A percentile compares a stretch with the other conserved stretches of the same genome.
Conservation (phyloP, 768 basidiomycete genomes). For the Boletus pseudopeckii region DNA sequence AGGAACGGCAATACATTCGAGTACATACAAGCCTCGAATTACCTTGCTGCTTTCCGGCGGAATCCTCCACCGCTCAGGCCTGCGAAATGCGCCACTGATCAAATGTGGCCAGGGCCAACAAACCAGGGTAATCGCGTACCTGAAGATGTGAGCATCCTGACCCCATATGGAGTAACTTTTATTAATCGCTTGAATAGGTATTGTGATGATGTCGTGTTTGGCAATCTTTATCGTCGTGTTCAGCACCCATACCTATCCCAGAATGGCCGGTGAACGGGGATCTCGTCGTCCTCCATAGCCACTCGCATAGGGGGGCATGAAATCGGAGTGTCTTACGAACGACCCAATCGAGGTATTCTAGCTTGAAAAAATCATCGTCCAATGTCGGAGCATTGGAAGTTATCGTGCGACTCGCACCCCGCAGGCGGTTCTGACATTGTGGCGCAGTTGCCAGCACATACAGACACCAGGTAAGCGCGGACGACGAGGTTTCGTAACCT, state of each 20-base stretch:
- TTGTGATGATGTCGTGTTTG: conserved; percentile 53
- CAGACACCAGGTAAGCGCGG: conserved; percentile 60
- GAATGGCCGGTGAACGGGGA: conserved; percentile 45
- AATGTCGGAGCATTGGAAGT: conserved; percentile 12
- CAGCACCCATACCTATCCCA: conserved; percentile 31
- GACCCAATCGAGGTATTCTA: conserved; percentile 62
- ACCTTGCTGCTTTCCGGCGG: conserved; percentile 35
- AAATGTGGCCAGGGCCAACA: conserved; percentile 22
- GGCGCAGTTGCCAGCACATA: conserved; percentile 51
- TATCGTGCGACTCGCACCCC: conserved; percentile 40
- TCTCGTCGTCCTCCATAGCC: conserved; percentile 43
- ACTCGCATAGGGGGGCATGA: conserved; percentile 58
- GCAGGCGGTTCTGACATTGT: conserved; percentile 44
- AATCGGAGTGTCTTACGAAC: conserved; percentile 54
- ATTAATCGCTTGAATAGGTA: conserved; percentile 62
- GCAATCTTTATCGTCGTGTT: conserved; percentile 37
- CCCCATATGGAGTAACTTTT: conserved; percentile 57
- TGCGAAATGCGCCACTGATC: conserved; percentile 27
- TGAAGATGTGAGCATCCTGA: conserved; percentile 59
- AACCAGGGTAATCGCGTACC: conserved; percentile 35
- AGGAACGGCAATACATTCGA: conserved; percentile 55
- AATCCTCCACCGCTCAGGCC: conserved; percentile 53
- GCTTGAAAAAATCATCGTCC: conserved; percentile 34
- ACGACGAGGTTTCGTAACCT: conserved; percentile 62
- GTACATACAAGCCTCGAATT: conserved; percentile 55